Evolutionary conservation across 1,284 basidiomycete species (phyloP), one percentile per base, ranked within the genome.

Genomic region (Ceratobasidium sp.): DNA sequence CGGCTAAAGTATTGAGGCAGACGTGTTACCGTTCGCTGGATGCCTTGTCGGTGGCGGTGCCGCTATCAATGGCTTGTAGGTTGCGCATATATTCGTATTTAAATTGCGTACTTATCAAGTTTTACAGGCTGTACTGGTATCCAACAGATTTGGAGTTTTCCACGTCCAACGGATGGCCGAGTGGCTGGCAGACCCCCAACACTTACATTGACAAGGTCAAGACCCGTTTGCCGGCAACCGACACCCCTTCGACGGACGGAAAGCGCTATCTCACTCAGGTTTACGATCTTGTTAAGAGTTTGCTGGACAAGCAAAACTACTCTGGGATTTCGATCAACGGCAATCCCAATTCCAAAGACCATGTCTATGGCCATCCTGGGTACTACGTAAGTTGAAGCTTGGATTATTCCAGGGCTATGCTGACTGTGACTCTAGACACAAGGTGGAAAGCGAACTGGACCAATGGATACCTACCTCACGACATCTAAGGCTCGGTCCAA

Each of bases 11-110:
- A 32, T 29, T 5, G 15, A 20, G 35, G 12, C 50, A 83, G 86
- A 88, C 75, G 79, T 87, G 71, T 85, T 79, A 27, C 81, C 84
- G 31, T 87, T 87, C 75, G 87, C 87, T 32, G 87, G 86, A 15
- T 89, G 87, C 75, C 75, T 88, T 20, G 74, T 87, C 31, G 87
- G 87, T 68, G 87, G 87, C 43, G 87, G 86, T 55, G 85, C 84
- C 5, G 81, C 86, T 1, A 80, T 89, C 73, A 88, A 89, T 76
- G 87, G 86, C 76, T 84, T 83, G 85, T 86, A 73, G 76, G 85
- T 82, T 4, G 6, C 67, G 20, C 35, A 53, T 56, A 38, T 40
- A 27, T 40, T 45, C 15, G 25, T 8, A 7, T 3, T 22, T 22
- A 7, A 35, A 55, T 31, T 70, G 22, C 50, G 73, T 4, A 69